Evolutionary conservation across 495 filamentous ascomycete species (phyloP), one percentile per base, ranked within the genome.

Genomic region (Trichocladium uniseriatum): DNA sequence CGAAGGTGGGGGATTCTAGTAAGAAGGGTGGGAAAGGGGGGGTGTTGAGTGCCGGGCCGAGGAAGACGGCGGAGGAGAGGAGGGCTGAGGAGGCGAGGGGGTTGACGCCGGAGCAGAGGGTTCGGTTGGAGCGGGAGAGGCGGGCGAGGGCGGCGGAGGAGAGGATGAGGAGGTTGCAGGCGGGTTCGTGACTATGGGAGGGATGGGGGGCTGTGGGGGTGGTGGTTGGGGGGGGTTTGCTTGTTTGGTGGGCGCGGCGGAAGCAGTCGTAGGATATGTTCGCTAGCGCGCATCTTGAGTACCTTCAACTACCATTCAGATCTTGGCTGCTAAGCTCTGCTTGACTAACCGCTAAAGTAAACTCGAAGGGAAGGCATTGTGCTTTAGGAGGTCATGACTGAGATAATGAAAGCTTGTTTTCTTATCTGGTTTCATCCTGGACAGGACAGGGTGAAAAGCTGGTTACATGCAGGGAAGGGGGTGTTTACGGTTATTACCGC

Each of bases 101-200:
- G 0, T 76, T 95, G 76, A 89, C 84, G 14, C 78, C 86, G 2
- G 87, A 95, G 70, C 86, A 85, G 79, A 78, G 79, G 61, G 77
- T 81, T 81, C 76, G 75, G 60, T 55, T 95, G 56, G 89, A 95
- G 61, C 73, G 87, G 63, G 87, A 88, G 66, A 75, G 82, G 43
- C 82, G 87, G 57, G 89, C 86, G 11, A 79, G 88, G 50, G 89
- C 89, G 13, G 88, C 87, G 3, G 89, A 95, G 69, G 90, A 90
- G 72, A 79, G 91, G 54, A 77, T 96, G 35, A 79, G 71, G 62
- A 68, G 78, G 56, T 72, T 89, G 77, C 75, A 74, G 50, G 34
- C 15, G 2, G 34, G 40, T 31, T n/a, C n/a, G n/a, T n/a, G n/a
- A n/a, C n/a, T n/a, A n/a, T n/a, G 32, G 32, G 32, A 10, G 27